A percentile compares a stretch with the other conserved stretches of the same genome.
These are phyloP conservation scores for Globisporangium solare DNA, from an alignment of 352 stramenopile genomes.

Conservation along the genomic window DNA sequence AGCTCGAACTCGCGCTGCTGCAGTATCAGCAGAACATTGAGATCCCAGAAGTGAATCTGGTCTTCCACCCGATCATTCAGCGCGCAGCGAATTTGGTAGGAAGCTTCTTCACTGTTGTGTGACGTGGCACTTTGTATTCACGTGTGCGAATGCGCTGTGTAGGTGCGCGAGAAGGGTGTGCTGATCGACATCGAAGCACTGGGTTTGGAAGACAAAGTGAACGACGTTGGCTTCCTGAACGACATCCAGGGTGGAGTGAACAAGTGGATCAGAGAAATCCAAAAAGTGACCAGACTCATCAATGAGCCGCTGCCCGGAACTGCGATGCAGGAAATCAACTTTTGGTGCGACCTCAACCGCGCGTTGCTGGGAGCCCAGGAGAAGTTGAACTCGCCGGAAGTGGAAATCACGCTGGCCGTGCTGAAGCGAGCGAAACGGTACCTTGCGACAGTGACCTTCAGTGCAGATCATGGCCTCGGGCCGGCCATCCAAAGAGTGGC, in stretches of 20 bases:
- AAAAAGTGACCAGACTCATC: constrained; percentile 77
- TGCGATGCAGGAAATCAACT: constrained; percentile 93
- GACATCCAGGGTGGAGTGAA: constrained; percentile 88
- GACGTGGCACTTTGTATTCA: background rate
- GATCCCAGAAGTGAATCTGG: constrained; percentile 90
- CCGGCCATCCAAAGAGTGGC: constrained; percentile 81
- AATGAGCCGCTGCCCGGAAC: constrained; percentile 83
- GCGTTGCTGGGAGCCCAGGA: constrained; percentile 83
- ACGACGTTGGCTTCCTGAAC: constrained; percentile 83
- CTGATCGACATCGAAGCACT: constrained; percentile 80
- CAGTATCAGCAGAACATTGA: constrained; percentile 94
- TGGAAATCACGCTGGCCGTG: constrained; percentile 88
- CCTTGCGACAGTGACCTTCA: constrained; percentile 88
- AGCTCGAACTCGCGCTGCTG: constrained; percentile 91
- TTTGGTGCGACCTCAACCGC: constrained; percentile 91
- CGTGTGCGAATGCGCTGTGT: background rate
- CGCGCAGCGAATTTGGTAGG: constrained; percentile 57
- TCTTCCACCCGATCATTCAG: constrained; percentile 86
- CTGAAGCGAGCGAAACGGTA: constrained; percentile 92
- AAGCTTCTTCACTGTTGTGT: background rate
- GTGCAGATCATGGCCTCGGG: constrained; percentile 84
- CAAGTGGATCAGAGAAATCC: constrained; percentile 95
- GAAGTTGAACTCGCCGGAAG: constrained; percentile 84
- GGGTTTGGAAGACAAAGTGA: constrained; percentile 75
- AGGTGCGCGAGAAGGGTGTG: constrained; percentile 70